Base-by-base conservation (phyloP, 345 rosid species). In the Arabidopsis thaliana region DNA sequence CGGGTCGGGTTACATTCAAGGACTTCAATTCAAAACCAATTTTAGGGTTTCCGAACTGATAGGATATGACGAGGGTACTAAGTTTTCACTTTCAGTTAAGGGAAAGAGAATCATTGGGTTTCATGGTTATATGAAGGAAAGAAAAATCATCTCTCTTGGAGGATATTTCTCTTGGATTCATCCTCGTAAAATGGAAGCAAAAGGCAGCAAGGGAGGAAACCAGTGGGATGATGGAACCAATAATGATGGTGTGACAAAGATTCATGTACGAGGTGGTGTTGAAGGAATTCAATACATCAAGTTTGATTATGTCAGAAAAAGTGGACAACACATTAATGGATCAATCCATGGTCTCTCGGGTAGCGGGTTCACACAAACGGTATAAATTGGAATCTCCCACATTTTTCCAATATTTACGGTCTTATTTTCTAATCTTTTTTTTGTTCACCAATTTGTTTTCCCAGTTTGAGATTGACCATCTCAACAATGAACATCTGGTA, bases 21-120 rank as follows among this genome's bases (percentile, higher is more conserved):
- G 69, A 61, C 76, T 72, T n/a, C 76, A 72, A 12, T 72, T 72
- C 42, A 72, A 50, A 72, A 72, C 61, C 6, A 72, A 62, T 20
- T 38, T 72, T 10, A 62, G 69, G 44, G 23, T 62, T 40, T 72
- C 61, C 0, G 76, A 62, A 62, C 33, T 51, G 22, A 62, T 62
- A 10, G 76, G 76, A 40, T 72, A 51, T 72, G 76, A 72, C 3
- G 51, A 30, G 11, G 62, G 76, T 40, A 28, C 40, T 22, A 72
- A 72, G 61, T 62, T 72, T 62, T 38, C 44, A 40, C 61, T 72
- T 30, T 33, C 14, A 1, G n/a, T 70, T 0, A 20, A 22, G 0
- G 57, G 74, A 58, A 70, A 70, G 4, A 23, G 33, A 25, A 70
- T 70, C 1, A 70, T 23, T 5, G 74, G 74, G 6, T 58, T 70